Percentiles rank a stretch among this genome's conserved stretches.
phyloP scores from a whole-genome alignment of 257 asterid species.

The Nicotiana otophora region DNA sequence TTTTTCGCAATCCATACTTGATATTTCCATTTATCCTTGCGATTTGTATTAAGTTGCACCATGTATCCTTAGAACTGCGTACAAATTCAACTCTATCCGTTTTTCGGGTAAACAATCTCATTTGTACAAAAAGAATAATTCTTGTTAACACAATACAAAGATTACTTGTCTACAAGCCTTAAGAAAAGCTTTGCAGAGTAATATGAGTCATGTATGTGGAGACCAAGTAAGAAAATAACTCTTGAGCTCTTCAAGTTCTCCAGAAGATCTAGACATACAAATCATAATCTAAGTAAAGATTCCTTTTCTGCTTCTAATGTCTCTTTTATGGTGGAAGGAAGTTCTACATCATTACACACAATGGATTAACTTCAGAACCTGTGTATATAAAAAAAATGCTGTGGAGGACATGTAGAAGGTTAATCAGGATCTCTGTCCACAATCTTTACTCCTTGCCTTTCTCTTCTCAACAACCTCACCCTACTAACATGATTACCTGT shows the following conservation, averaged over 20 bases:
- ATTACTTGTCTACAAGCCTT: not conserved
- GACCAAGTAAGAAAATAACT: not conserved
- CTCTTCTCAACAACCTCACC: slow-evolving; percentile 57
- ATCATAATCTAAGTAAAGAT: not conserved
- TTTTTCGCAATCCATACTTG: no score
- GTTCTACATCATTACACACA: slow-evolving; percentile 8
- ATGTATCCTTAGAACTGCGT: no score
- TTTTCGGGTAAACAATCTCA: not conserved
- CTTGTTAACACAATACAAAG: not conserved
- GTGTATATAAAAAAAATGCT: not conserved
- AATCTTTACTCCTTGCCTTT: slow-evolving; percentile 50
- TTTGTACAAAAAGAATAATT: not conserved
- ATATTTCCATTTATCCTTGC: no score
- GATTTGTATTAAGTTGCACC: no score
- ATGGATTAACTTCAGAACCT: slow-evolving; percentile 1
- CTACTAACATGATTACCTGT: slow-evolving; percentile 42
- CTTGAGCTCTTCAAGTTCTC: not conserved
- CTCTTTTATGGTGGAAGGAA: not conserved
- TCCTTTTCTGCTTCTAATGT: not conserved
- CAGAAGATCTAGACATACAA: not conserved
- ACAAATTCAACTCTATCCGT: no score
- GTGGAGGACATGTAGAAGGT: not conserved
- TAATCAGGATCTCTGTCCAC: slow-evolving; percentile 27
- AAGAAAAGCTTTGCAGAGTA: not conserved
- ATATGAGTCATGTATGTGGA: not conserved